Evolutionary conservation across 805 yeast species (phyloP).

Genomic region (Kodamaea kaohsiungensis): DNA sequence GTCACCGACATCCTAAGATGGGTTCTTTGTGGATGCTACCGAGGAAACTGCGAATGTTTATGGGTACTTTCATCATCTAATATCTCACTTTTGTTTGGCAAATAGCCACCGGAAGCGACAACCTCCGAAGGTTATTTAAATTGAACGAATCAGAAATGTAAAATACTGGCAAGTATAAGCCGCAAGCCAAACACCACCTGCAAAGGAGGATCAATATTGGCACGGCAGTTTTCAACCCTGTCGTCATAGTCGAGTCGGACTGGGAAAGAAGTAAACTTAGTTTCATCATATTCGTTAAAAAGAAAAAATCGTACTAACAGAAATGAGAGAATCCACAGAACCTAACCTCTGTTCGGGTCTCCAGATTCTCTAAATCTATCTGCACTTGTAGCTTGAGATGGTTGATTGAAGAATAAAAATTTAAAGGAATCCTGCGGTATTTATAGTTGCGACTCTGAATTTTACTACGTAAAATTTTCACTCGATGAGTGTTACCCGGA

Average conservation of each 20-base stretch:
- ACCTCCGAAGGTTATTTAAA: constrained; percentile 11
- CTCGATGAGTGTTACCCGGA: constrained; percentile 12
- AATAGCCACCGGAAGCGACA: constrained; percentile 12
- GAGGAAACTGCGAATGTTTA: constrained; percentile 95
- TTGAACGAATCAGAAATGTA: constrained; percentile 56
- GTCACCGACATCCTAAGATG: constrained; percentile 83
- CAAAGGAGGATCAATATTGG: constrained; percentile 37
- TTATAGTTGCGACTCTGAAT: not conserved
- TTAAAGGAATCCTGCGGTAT: not conserved
- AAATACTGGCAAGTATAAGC: constrained; percentile 89
- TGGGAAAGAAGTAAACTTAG: constrained; percentile 82
- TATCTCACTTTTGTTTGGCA: constrained; percentile 6
- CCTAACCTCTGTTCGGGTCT: constrained; percentile 5
- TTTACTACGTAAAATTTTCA: not conserved
- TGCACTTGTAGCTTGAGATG: not conserved
- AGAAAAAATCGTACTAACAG: not conserved
- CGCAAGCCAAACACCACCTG: constrained; percentile 41
- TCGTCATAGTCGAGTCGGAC: constrained; percentile 94
- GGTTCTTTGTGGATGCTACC: constrained; percentile 86
- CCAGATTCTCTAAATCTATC: constrained; percentile 2
- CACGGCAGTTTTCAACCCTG: constrained; percentile 63
- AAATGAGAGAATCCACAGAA: constrained; percentile 4
- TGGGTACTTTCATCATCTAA: constrained; percentile 73
- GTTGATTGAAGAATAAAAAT: not conserved
- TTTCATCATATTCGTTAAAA: constrained; percentile 40